Conservation (phyloP, 2,329 filamentous ascomycete species). For the Ascomycota sp. region DNA sequence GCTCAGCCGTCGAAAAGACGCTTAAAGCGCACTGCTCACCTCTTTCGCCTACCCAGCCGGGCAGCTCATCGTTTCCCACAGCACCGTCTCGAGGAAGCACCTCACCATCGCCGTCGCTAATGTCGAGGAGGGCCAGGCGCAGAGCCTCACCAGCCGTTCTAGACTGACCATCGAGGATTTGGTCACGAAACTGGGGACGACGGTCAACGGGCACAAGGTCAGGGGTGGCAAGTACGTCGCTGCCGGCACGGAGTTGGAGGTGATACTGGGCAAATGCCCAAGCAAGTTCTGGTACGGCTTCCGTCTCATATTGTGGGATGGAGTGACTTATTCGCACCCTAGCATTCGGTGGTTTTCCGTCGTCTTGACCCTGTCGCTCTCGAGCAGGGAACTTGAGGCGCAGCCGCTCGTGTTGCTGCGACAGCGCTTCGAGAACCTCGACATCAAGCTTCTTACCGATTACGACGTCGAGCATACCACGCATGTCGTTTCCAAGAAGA, state of each 20-base stretch:
- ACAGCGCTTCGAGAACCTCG: constrained; percentile 55
- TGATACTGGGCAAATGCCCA: constrained; percentile 53
- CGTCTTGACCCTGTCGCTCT: constrained; percentile 55
- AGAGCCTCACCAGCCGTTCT: constrained; percentile 44
- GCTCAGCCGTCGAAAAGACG: background rate
- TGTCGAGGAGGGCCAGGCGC: constrained; percentile 45
- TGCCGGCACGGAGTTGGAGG: constrained; percentile 28
- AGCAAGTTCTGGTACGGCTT: constrained; percentile 33
- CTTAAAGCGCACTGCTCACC: background rate
- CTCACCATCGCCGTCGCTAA: constrained; percentile 52
- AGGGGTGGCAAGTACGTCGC: constrained; percentile 39
- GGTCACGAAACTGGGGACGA: constrained; percentile 68
- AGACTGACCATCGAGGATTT: constrained; percentile 56
- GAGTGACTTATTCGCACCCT: constrained; percentile 1
- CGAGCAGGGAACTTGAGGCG: constrained; percentile 46
- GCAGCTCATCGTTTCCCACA: constrained; percentile 51
- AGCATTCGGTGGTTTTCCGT: constrained; percentile 65
- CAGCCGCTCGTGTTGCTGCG: constrained; percentile 29
- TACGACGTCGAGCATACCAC: constrained; percentile 56
- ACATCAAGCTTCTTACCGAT: constrained; percentile 64
- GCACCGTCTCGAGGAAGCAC: constrained; percentile 77
- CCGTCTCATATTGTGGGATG: background rate
- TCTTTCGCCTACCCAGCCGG: constrained; percentile 26
- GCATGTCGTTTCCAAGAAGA: constrained; percentile 72
- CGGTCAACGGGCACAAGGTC: constrained; percentile 52